Base-by-base conservation (phyloP, 306 rosid genomes). In the Pyrus communis region DNA sequence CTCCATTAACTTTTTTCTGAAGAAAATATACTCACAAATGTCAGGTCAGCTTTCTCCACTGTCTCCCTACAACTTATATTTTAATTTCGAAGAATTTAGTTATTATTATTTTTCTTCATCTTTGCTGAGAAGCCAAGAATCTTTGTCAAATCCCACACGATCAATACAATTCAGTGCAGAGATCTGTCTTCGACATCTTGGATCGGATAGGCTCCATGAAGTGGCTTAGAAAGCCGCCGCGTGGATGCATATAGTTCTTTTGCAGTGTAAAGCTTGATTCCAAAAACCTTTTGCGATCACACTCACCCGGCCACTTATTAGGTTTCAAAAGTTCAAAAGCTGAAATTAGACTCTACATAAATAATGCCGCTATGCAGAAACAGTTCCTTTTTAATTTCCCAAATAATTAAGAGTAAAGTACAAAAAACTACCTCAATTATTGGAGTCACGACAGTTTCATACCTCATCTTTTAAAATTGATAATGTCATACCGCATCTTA, bases 61-160 rank as follows among this genome's bases (percentile, higher is more conserved):
- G 70, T 66, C 70, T 66, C 49, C 9, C 18, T 65, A 8, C 1
- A 18, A 18, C 54, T 23, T 9, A 17, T 49, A 38, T n/a, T 51
- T 21, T 27, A 59, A 73, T 60, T 35, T 40, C 7, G 7, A 22
- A 71, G 63, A 71, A 40, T 42, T 61, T 3, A 11, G 38, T 54
- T 63, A 38, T 51, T 60, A 14, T 17, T 33, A 13, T 31, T 28
- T 22, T 3, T 30, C 43, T 25, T 58, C 75, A 30, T 74, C 84
- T 80, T 80, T 67, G 70, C 71, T 71, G 72, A 57, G 84, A 80
- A 80, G 84, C 67, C 71, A 83, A 76, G 87, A 84, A 84, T 77
- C 81, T 80, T 73, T 80, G 78, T 80, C 84, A 64, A 77, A 80
- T 84, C 84, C 45, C 69, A 52, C 42, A 13, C 43, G 45, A 57